Conservation (phyloP, 176 grass and related monocot species). For the Cenchrus purpureus region DNA sequence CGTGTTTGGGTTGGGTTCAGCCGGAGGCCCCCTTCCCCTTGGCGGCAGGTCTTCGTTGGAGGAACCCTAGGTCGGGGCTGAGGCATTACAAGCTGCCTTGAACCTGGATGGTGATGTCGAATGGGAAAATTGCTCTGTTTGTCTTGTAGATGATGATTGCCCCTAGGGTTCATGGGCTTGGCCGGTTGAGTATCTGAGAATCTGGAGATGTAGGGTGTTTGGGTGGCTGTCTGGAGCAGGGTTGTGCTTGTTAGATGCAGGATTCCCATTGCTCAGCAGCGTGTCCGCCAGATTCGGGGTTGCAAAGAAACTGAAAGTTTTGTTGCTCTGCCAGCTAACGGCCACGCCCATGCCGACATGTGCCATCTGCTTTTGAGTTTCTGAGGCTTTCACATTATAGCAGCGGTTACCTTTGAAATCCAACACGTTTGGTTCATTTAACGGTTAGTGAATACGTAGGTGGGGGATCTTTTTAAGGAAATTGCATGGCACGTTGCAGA, state of each 20-base stretch:
- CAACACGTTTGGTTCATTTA: background rate
- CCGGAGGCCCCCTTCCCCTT: background rate
- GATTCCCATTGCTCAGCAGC: background rate
- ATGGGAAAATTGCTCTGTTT: background rate
- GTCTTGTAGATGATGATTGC: background rate
- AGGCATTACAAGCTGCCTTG: background rate
- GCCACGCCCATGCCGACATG: background rate
- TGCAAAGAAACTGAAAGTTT: background rate
- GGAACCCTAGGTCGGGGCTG: background rate
- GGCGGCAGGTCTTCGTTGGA: background rate
- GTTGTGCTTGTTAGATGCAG: background rate
- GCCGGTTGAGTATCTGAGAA: background rate
- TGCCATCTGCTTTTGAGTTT: background rate
- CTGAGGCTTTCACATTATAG: background rate
- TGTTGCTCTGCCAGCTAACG: background rate
- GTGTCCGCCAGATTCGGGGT: background rate
- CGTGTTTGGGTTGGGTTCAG: background rate
- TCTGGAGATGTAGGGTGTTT: background rate
- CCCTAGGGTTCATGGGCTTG: background rate
- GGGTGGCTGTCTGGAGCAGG: background rate
- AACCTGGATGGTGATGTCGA: background rate
- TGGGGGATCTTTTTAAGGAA: background rate
- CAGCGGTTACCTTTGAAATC: background rate
- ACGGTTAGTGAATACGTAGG: background rate
- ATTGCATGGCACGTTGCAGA: background rate